Base-by-base conservation (phyloP, 306 rosid genomes). In the Vigna radiata region DNA sequence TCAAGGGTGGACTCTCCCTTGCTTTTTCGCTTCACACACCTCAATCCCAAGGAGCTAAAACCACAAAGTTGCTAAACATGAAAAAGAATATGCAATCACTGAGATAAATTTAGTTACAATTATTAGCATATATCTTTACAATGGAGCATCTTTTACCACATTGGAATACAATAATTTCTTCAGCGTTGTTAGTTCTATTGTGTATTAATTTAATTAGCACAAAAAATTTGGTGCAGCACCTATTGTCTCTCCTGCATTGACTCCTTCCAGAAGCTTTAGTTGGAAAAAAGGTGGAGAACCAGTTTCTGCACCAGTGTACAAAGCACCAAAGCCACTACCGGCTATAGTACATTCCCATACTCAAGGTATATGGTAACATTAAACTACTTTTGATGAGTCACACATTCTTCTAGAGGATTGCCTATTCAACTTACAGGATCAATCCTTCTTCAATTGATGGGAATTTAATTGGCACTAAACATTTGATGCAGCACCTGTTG, bases 401-500 rank as follows among this genome's bases (percentile, higher is more conserved):
- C 74, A 67, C n/a, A 43, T 44, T 68, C 60, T 21, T 80, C 16
- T 52, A 21, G 80, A 44, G 21, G 58, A 7, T 61, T 44, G 19
- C 60, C 13, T 44, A 27, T 29, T 29, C 18, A 2, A 52, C 48
- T 52, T 48, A 64, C 59, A 55, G 69, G 18, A n/a, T 44, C 49
- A 50, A 29, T 70, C 19, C 64, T 49, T 75, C 47, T 79, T 59
- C 71, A 27, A 76, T 23, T 82, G 25, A 52, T 61, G 41, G 67
- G 56, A 53, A 67, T 43, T 80, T 79, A 66, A 19, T 67, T 68
- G 67, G 49, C 39, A 33, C 49, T 41, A 60, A 65, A 70, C 59
- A 66, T 73, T 67, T 83, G 81, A 37, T 85, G 83, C 90, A 91
- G 98, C 77, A 56, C 90, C 89, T 69, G 81, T 60, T 71, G 83